A percentile compares a stretch with the other conserved stretches of the same genome.
These are phyloP conservation scores for Corchorus olitorius DNA, from an alignment of 345 rosid species.

Conservation along the genomic window DNA sequence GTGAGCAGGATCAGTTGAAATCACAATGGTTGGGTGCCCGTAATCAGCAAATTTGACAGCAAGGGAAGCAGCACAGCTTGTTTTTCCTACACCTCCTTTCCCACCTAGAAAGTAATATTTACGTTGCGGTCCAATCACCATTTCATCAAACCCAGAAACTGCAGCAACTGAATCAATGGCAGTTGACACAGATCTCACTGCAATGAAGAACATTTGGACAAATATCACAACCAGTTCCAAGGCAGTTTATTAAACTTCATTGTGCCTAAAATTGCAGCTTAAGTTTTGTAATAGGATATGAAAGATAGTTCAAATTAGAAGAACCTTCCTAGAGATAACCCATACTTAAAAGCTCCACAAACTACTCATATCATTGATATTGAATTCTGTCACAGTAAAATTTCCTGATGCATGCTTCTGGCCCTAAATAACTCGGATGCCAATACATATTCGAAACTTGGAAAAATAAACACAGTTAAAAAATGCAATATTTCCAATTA, in stretches of 20 bases:
- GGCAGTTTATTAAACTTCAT: slow-evolving; percentile 10
- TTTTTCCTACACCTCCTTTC: slow-evolving; percentile 89
- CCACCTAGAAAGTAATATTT: slow-evolving; percentile 78
- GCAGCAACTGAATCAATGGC: slow-evolving; percentile 43
- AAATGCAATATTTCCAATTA: neutral
- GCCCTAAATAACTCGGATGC: neutral
- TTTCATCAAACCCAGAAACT: slow-evolving; percentile 52
- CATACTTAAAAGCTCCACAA: neutral
- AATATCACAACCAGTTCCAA: slow-evolving; percentile 16
- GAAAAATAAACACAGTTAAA: neutral
- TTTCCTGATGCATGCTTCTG: neutral
- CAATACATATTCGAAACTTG: neutral
- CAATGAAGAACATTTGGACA: slow-evolving; percentile 22
- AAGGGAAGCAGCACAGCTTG: slow-evolving; percentile 81
- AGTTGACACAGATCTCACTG: slow-evolving; percentile 58
- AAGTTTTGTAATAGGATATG: neutral
- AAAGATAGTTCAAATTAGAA: neutral
- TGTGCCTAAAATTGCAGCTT: neutral
- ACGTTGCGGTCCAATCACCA: slow-evolving; percentile 44
- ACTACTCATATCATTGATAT: neutral
- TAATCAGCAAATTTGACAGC: slow-evolving; percentile 77
- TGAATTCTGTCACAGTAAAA: neutral
- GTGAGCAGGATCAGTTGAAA: slow-evolving; percentile 89
- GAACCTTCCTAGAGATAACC: neutral
- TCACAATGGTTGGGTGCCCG: slow-evolving; percentile 81